phyloP scores from a whole-genome alignment of 768 basidiomycete species.

The Boletus vinaceobasis region DNA sequence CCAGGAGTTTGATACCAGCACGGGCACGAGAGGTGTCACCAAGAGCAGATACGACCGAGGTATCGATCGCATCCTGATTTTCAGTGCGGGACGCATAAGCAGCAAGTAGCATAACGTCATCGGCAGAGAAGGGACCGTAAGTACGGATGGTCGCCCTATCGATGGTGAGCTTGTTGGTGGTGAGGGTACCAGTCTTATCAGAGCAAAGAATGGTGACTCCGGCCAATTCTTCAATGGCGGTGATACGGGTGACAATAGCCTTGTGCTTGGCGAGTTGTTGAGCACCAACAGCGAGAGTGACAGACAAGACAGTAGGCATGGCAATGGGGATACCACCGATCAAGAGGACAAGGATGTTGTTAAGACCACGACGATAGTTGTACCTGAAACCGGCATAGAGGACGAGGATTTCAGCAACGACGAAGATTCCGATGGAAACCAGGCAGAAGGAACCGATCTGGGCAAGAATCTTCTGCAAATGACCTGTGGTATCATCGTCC shows the following conservation, averaged over 20 bases:
- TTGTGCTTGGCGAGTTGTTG: constrained; percentile 99
- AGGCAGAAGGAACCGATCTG: constrained; percentile 98
- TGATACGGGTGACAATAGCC: constrained; percentile 99
- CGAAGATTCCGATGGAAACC: constrained; percentile 93
- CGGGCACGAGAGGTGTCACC: constrained; percentile 74
- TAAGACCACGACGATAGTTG: constrained; percentile 88
- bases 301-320: constrained; percentile 98
- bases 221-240: constrained; percentile 96
- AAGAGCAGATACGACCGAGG: constrained; percentile 77
- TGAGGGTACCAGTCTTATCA: constrained; percentile 97
- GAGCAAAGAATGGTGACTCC: constrained; percentile 99
- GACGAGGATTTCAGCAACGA: constrained; percentile 89
- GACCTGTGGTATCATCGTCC: constrained; percentile 96
- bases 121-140: constrained; percentile 83
- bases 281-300: constrained; percentile 97
- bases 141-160: constrained; percentile 89
- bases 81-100: constrained; percentile 97
- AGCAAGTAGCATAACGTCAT: constrained; percentile 89
- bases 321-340: constrained; percentile 99
- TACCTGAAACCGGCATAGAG: constrained; percentile 92
- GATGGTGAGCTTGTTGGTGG: constrained; percentile 99
- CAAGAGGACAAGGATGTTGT: constrained; percentile 97
- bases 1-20: constrained; percentile 89
- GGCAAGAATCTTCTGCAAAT: constrained; percentile 97
- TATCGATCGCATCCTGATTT: constrained; percentile 98